Evolutionary conservation across 2,329 filamentous ascomycete genomes (phyloP), one percentile per base, ranked within the genome.

Genomic region (Sarocladium oryzae): DNA sequence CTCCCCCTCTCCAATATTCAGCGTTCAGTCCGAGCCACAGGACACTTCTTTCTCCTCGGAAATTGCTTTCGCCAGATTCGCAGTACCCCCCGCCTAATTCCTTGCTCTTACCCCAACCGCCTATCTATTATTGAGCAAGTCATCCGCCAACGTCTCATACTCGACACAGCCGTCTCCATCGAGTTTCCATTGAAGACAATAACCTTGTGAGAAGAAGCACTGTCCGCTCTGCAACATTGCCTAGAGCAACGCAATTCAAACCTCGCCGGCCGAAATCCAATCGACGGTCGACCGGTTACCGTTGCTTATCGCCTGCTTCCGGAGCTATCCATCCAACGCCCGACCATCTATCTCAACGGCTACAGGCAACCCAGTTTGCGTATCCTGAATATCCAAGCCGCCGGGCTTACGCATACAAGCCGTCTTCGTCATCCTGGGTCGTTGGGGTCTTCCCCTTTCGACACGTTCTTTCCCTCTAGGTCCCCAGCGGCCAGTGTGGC

Each of bases 381-480:
- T 13, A 30, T 30, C 28, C 28, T 30, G 28, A 20, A 40, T 9
- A 20, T 9, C 21, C n/a, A 38, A 40, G 43, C 46, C 46, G 28
- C 18, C 46, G 46, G 46, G 26, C 45, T 53, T 49, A 46, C 48
- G 53, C 53, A 32, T 55, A 54, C 56, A 18, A 36, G 23, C 13
- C 15, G 18, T 24, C 21, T 37, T 21, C 46, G 53, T 26, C 41
- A 49, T 53, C 59, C 58, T 61, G 58, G 54, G 61, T 62, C 57
- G 51, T 58, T 58, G 56, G 56, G 62, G 55, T 52, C 52, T 52
- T 54, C 52, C 57, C 58, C 50, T 40, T 46, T 51, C 54, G 55
- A 58, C 58, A 56, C 28, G 20, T 40, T 35, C 37, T 26, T 24
- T 20, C 33, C 33, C 10, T 15, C 28, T 20, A 15, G 36, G 18